These are phyloP conservation scores for Porphyrellus sp. DNA, from an alignment of 1,284 basidiomycete genomes.

Conservation along the genomic window DNA sequence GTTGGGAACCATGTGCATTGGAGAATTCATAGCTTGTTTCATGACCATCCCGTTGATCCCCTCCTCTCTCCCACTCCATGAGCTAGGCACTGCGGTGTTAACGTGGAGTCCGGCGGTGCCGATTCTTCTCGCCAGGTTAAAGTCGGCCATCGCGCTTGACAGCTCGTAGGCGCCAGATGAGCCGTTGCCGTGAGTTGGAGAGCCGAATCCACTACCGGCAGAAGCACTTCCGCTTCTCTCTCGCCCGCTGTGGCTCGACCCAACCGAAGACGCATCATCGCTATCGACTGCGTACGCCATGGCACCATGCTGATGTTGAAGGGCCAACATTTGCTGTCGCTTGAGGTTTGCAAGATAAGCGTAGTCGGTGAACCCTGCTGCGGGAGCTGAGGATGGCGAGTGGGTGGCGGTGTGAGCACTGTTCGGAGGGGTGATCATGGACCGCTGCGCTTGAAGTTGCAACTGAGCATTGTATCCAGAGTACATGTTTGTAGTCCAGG, in stretches of 20 bases:
- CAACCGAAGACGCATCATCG: constrained; percentile 44
- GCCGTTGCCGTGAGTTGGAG: constrained; percentile 29
- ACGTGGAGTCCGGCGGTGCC: constrained; percentile 22
- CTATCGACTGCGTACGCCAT: constrained; percentile 35
- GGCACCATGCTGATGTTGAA: constrained; percentile 28
- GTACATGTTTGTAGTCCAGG: constrained; percentile 35
- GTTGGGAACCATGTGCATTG: constrained; percentile 39
- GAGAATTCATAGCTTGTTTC: constrained; percentile 32
- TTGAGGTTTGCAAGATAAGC: constrained; percentile 35
- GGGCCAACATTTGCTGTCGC: constrained; percentile 34
- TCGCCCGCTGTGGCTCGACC: constrained; percentile 35
- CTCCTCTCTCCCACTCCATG: constrained; percentile 31
- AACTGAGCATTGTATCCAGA: constrained; percentile 31
- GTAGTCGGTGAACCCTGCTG: constrained; percentile 28
- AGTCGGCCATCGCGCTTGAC: constrained; percentile 29
- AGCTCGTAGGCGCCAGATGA: constrained; percentile 39
- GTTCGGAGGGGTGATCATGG: constrained; percentile 38
- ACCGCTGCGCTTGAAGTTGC: constrained; percentile 27
- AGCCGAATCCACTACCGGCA: constrained; percentile 38
- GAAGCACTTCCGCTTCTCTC: constrained; percentile 41
- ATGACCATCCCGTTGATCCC: constrained; percentile 37
- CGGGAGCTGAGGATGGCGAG: constrained; percentile 15
- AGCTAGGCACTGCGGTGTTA: constrained; percentile 26
- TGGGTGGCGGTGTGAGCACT: constrained; percentile 28
- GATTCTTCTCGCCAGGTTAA: constrained; percentile 26